phyloP scores from a whole-genome alignment of 441 rosid species.

The Cnidoscolus chayamansa region DNA sequence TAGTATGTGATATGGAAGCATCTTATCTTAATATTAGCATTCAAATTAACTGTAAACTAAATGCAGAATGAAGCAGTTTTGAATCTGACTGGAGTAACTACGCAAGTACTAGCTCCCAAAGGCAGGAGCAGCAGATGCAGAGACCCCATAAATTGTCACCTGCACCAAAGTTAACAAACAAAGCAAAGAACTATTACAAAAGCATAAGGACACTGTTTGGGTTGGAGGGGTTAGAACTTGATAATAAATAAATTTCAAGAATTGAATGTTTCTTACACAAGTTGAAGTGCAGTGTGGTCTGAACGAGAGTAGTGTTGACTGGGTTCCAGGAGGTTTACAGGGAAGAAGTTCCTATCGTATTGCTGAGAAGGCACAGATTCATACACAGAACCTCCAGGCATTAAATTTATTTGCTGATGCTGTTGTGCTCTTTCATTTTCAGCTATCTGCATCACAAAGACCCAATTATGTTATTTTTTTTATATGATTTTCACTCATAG shows the following conservation, averaged over 20 bases:
- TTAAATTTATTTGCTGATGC: constrained; percentile 40
- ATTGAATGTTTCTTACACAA: constrained; percentile 44
- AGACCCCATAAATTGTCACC: background rate
- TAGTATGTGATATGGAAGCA: background rate
- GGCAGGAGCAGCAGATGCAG: background rate
- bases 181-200: background rate
- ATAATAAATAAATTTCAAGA: background rate
- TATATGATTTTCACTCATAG: too few relatives aligned
- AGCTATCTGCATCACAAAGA: constrained; percentile 44
- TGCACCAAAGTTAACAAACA: background rate
- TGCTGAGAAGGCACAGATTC: constrained; percentile 44
- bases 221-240: background rate
- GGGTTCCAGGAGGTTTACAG: constrained; percentile 63
- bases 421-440: constrained; percentile 51
- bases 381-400: constrained; percentile 36
- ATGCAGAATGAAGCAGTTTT: background rate
- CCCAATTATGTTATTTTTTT: too few relatives aligned
- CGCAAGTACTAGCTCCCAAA: background rate
- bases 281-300: constrained; percentile 68
- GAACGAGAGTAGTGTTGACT: constrained; percentile 55
- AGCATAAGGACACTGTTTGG: background rate
- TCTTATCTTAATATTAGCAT: background rate
- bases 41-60: background rate
- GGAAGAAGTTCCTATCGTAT: constrained; percentile 51
- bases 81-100: too few relatives aligned